Evolutionary conservation across 371 early-diverging fungal genomes (phyloP).

Genomic region (Lichtheimia hyalospora): DNA sequence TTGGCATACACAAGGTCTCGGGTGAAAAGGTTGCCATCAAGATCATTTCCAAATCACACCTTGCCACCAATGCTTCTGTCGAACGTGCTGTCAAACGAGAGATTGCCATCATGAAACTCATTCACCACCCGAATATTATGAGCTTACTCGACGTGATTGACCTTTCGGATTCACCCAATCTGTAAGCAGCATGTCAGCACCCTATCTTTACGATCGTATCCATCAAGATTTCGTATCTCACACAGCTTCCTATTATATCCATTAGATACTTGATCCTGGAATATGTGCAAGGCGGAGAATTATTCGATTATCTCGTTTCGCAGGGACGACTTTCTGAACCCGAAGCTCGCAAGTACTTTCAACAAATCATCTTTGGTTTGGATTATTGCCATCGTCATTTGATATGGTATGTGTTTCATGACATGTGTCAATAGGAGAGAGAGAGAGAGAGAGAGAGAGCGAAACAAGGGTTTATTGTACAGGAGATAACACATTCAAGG

Average conservation of each 20-base stretch:
- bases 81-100: constrained; percentile 89
- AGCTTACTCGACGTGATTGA: constrained; percentile 90
- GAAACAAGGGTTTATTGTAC: too few relatives aligned
- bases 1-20: constrained; percentile 74
- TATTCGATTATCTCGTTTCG: constrained; percentile 92
- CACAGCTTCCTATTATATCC: not conserved
- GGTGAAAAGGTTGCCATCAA: constrained; percentile 86
- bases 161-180: constrained; percentile 54
- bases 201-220: not conserved
- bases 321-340: constrained; percentile 84
- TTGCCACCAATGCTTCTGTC: constrained; percentile 58
- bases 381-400: constrained; percentile 93
- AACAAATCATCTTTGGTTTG: constrained; percentile 93
- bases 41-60: constrained; percentile 76
- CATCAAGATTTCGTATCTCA: not conserved
- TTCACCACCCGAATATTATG: constrained; percentile 90
- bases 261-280: constrained; percentile 92
- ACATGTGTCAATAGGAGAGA: too few relatives aligned
- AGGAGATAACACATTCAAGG: too few relatives aligned
- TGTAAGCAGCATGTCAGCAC: constrained; percentile 52
- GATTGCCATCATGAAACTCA: constrained; percentile 91
- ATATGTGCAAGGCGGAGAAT: constrained; percentile 95
- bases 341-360: constrained; percentile 91
- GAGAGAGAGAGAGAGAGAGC: too few relatives aligned
- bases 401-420: constrained; percentile 66